phyloP scores from a whole-genome alignment of 345 rosid genomes.

The Citrus trifoliata region DNA sequence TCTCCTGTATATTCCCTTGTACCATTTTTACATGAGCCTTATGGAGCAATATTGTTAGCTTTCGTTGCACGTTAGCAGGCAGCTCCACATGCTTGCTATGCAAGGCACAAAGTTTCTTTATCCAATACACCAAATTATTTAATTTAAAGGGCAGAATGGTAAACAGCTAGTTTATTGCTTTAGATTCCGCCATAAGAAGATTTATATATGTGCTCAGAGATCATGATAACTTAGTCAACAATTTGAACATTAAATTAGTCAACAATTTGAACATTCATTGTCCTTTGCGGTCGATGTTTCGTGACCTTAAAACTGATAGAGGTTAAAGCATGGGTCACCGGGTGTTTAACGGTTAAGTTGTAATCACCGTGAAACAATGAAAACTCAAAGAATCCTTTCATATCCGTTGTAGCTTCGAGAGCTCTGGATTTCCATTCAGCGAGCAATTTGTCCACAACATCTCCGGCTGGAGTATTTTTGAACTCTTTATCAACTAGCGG shows the following conservation, averaged over 20 bases:
- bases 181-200: not conserved
- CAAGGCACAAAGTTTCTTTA: not conserved
- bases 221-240: conserved; percentile 12
- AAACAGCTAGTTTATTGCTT: not conserved
- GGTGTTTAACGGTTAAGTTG: conserved; percentile 33
- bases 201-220: not conserved
- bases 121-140: not conserved
- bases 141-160: not conserved
- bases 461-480: conserved; percentile 47
- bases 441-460: conserved; percentile 64
- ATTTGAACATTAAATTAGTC: conserved; percentile 21
- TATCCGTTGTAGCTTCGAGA: conserved; percentile 10
- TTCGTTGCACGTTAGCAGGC: not conserved
- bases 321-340: conserved; percentile 23
- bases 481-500: conserved; percentile 43
- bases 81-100: not conserved
- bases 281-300: conserved; percentile 13
- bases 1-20: not conserved
- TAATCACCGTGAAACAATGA: conserved; percentile 60
- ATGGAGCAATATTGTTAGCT: not conserved
- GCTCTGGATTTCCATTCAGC: conserved; percentile 42
- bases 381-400: conserved; percentile 28
- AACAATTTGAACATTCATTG: conserved; percentile 14
- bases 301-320: conserved; percentile 31
- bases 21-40: not conserved